Conservation (phyloP, 306 rosid genomes). For the Ceratonia siliqua region DNA sequence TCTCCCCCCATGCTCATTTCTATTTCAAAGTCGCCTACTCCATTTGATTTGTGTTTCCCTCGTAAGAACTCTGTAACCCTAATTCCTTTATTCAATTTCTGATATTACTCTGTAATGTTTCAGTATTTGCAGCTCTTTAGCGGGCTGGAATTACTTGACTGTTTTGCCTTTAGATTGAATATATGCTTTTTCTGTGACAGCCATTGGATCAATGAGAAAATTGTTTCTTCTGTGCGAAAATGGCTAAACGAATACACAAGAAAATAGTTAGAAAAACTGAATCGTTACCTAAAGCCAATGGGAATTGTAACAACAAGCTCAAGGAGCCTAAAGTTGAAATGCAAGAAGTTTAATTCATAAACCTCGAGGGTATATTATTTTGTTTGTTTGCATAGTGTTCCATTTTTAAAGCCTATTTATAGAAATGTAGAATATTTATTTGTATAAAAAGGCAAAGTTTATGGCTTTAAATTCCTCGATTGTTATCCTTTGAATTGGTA, state of each 20-base stretch:
- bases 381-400: not conserved
- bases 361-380: slow-evolving; percentile 45
- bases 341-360: slow-evolving; percentile 26
- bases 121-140: too few species aligned
- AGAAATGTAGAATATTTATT: not conserved
- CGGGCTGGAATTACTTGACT: not conserved
- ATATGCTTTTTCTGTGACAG: not conserved
- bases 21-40: too few species aligned
- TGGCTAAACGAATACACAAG: slow-evolving; percentile 50
- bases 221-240: not conserved
- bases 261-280: slow-evolving; percentile 28
- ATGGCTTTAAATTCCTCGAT: not conserved
- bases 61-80: not conserved
- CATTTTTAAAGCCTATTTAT: not conserved
- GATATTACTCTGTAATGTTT: not conserved
- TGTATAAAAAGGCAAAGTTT: not conserved
- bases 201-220: not conserved
- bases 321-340: slow-evolving; percentile 34
- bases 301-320: not conserved
- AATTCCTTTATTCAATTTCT: not conserved
- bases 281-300: slow-evolving; percentile 5
- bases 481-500: not conserved
- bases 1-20: too few species aligned
- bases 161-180: not conserved
- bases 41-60: too few species aligned